Base-by-base conservation (phyloP, 768 basidiomycete species). In the Macrolepiota fuliginosa region DNA sequence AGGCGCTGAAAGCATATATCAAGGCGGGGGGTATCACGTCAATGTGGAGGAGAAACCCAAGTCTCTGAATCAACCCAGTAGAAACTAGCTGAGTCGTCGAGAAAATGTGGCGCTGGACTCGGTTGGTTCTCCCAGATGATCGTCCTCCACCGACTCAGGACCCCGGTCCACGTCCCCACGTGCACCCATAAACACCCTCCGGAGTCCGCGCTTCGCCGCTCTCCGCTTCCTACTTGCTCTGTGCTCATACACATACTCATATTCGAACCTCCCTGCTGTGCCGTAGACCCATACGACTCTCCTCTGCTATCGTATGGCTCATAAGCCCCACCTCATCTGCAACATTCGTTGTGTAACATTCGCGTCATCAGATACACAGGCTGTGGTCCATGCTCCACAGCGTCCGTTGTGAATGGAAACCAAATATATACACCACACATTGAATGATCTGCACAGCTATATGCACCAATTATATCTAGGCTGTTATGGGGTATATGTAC, bases 1-100 rank as follows among this genome's bases (percentile, higher is more conserved):
- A 55, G 84, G 73, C 64, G 83, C 79, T 58, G 87, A 82, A 60
- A 88, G 79, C 87, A 89, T 89, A 72, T 67, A 81, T 66, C 62
- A 53, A 60, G 29, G 42, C 2, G 40, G 67, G 56, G 67, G 67
- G 58, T 47, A 63, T 13, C 24, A 42, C 29, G 53, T 24, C 25
- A 49, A 46, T n/a, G 32, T 45, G n/a, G 56, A 37, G 50, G 25
- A 35, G 56, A 52, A 36, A 40, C 27, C 56, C n/a, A 49, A 35
- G 40, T 39, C 52, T 40, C n/a, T 11, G 57, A 25, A 35, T 15
- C 13, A 24, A n/a, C 36, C 45, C 36, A 50, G 36, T 12, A 36
- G 32, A 35, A 25, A 36, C 47, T 27, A 27, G 47, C 56, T 22
- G 29, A 54, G 53, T 22, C 27, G 53, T 36, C 53, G 36, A 24